Evolutionary conservation across 768 basidiomycete genomes (phyloP).

Genomic region (Mycena capillaripes): DNA sequence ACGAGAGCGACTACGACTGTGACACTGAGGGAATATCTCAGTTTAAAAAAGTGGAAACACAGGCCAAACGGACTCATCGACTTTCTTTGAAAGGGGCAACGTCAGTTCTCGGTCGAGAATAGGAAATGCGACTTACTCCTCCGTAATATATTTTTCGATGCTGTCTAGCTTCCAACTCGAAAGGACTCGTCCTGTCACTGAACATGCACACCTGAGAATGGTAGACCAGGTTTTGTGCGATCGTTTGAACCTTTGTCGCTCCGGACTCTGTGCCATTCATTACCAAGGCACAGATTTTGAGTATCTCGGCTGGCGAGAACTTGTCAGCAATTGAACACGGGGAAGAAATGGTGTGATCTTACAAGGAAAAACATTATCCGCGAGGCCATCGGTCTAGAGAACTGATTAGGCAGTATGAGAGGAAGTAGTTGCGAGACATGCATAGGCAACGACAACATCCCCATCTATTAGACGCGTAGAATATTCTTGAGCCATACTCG

Average conservation of each 20-base stretch:
- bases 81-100: slow-evolving; percentile 65
- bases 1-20: slow-evolving; percentile 80
- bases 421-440: slow-evolving; percentile 37
- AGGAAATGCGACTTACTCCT: slow-evolving; percentile 69
- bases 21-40: slow-evolving; percentile 47
- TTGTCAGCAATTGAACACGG: neutral
- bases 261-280: slow-evolving; percentile 70
- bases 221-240: slow-evolving; percentile 81
- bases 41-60: no score
- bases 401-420: slow-evolving; percentile 1
- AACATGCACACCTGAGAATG: slow-evolving; percentile 81
- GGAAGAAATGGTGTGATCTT: neutral
- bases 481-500: slow-evolving; percentile 61
- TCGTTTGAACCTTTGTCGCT: slow-evolving; percentile 72
- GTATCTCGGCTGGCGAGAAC: slow-evolving; percentile 63
- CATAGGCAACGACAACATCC: slow-evolving; percentile 67
- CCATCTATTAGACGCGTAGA: slow-evolving; percentile 63
- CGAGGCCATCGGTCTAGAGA: slow-evolving; percentile 66
- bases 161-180: slow-evolving; percentile 78
- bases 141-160: slow-evolving; percentile 77
- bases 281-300: slow-evolving; percentile 77
- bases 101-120: neutral
- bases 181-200: slow-evolving; percentile 78
- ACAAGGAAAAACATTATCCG: slow-evolving; percentile 73
- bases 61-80: slow-evolving; percentile 63